Evolutionary conservation across 495 filamentous ascomycete species (phyloP).

Genomic region (Parmelia sp.): DNA sequence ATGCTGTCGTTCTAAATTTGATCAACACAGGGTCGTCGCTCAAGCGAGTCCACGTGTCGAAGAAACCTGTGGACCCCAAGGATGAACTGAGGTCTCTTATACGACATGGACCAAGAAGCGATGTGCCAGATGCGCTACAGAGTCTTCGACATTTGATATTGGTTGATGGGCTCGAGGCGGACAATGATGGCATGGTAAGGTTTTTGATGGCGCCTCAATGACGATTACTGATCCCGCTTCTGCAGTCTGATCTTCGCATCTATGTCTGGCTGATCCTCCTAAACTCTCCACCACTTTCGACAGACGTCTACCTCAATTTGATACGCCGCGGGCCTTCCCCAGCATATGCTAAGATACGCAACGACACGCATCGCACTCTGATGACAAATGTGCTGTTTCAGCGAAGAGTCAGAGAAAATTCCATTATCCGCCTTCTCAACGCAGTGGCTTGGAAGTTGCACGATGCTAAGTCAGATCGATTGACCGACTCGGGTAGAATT

Average conservation of each 20-base stretch:
- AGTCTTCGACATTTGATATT: slow-evolving; percentile 72
- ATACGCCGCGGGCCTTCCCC: slow-evolving; percentile 90
- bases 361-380: slow-evolving; percentile 94
- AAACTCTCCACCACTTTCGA: slow-evolving; percentile 71
- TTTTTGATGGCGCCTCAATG: not conserved
- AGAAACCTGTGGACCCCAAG: slow-evolving; percentile 52
- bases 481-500: slow-evolving; percentile 28
- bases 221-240: slow-evolving; percentile 15
- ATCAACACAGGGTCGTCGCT: slow-evolving; percentile 32
- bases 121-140: slow-evolving; percentile 59
- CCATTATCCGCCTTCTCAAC: slow-evolving; percentile 91
- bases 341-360: slow-evolving; percentile 93
- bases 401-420: slow-evolving; percentile 88
- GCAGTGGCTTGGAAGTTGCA: slow-evolving; percentile 90
- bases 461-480: slow-evolving; percentile 56
- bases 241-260: slow-evolving; percentile 82
- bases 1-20: slow-evolving; percentile 46
- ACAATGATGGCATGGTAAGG: slow-evolving; percentile 84
- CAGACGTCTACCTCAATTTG: slow-evolving; percentile 80
- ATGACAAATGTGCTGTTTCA: slow-evolving; percentile 95
- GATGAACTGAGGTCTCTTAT: slow-evolving; percentile 58
- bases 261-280: slow-evolving; percentile 95
- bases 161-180: slow-evolving; percentile 70
- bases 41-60: slow-evolving; percentile 46
- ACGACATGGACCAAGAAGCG: slow-evolving; percentile 63